Evolutionary conservation across 768 basidiomycete species (phyloP), one percentile per base, ranked within the genome.

Genomic region (Tricholoma furcatifolium): DNA sequence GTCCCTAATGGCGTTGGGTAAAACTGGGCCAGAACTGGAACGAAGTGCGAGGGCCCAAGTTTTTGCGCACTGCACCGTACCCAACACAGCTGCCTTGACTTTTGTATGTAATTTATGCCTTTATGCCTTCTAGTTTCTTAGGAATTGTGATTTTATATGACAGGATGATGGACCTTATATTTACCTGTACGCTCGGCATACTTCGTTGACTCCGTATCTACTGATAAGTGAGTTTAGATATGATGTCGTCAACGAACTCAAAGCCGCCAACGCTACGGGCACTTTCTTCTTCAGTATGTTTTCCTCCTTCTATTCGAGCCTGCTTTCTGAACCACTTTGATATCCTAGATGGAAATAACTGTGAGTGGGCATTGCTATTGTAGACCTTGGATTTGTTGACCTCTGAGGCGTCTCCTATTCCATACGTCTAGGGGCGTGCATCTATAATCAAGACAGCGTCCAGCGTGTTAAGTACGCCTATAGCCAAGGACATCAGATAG

Each of bases 281-380:
- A 69, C 67, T 1, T 67, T 68, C 41, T 70, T 70, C 59, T 67
- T 66, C 49, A 70, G 67, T 69, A 43, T 15, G 66, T 58, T 17
- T 43, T 21, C 8, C 1, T 27, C 12, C 21, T 17, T 15, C 17
- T 45, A 6, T 5, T 27, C 10, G 11, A 9, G 30, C 24, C 17
- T 14, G 17, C 27, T 8, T 9, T 31, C 45, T 57, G 17, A 55
- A 10, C 11, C 24, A 3, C 36, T 24, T 21, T 35, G 10, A 23
- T 23, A 39, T 15, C 15, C 12, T 34, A 65, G 66, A 69, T 38
- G 66, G 66, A n/a, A 62, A 63, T 50, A 69, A 67, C 34, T 65
- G 67, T 69, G 40, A 8, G 59, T 51, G 11, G 6, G 10, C 23
- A 36, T 45, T 55, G 27, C 27, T 27, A 27, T 12, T 55, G 31